These are phyloP conservation scores for Westerdykella ornata DNA, from an alignment of 2,329 filamentous ascomycete species.

Conservation along the genomic window DNA sequence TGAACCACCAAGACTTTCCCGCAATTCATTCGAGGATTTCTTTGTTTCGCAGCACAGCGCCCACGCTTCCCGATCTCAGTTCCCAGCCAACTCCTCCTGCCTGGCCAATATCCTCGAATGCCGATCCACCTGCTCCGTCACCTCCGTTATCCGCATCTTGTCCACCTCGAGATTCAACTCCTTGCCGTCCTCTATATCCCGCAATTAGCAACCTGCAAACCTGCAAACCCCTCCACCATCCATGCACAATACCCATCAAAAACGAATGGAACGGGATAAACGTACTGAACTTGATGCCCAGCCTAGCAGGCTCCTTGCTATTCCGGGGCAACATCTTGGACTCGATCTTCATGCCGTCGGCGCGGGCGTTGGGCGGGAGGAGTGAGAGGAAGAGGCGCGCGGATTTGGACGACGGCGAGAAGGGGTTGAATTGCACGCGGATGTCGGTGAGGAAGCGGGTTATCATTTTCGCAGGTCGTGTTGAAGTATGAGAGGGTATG, in stretches of 20 bases:
- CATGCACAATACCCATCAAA: neutral
- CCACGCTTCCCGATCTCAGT: slow-evolving; percentile 9
- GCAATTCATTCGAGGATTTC: neutral
- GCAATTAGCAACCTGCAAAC: slow-evolving; percentile 13
- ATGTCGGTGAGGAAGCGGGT: slow-evolving; percentile 82
- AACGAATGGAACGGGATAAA: slow-evolving; percentile 5
- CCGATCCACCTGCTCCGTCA: slow-evolving; percentile 82
- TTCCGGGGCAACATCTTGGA: slow-evolving; percentile 66
- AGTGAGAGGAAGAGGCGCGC: slow-evolving; percentile 82
- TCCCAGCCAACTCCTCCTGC: slow-evolving; percentile 65
- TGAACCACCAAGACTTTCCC: too few species aligned
- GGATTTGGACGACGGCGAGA: slow-evolving; percentile 69
- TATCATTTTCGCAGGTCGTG: slow-evolving; percentile 56
- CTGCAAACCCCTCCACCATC: neutral
- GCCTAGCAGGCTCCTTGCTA: slow-evolving; percentile 60
- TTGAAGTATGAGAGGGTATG: neutral
- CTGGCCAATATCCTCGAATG: slow-evolving; percentile 78
- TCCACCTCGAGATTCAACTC: slow-evolving; percentile 76
- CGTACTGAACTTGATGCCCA: slow-evolving; percentile 82
- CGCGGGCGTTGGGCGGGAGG: slow-evolving; percentile 71
- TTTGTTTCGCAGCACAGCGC: neutral
- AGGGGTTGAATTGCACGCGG: slow-evolving; percentile 84
- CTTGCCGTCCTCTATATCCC: slow-evolving; percentile 74
- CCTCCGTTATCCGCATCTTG: slow-evolving; percentile 74
- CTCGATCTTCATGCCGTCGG: slow-evolving; percentile 66